Evolutionary conservation across 1,139 yeast genomes (phyloP), one percentile per base, ranked within the genome.

Genomic region (Blastobotrys apis): DNA sequence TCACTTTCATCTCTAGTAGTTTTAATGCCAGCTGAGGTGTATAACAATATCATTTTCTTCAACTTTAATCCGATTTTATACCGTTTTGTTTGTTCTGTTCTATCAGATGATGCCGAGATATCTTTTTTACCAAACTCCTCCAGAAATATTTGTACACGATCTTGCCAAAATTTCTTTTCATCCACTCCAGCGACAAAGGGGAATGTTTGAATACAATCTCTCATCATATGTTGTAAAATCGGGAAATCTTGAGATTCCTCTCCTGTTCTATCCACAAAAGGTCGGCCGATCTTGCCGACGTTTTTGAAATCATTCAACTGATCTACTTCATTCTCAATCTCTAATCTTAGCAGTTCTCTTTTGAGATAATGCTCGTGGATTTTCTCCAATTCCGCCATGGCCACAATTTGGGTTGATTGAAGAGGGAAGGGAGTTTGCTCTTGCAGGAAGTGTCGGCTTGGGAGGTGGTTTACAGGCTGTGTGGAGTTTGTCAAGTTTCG

Each of bases 311-410:
- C 77, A 44, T 78, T 74, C 41, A 88, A 66, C 27, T 64, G 62
- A 32, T 68, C 75, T 36, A 87, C 69, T 62, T 90, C 97, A 5
- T 72, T 62, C 21, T 73, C 71, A 31, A 88, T 65, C 56, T 84
- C 76, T 13, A 74, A 68, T 51, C 79, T 76, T 27, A 90, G 66
- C 30, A 90, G 70, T 63, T 84, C 88, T 56, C 94, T 78, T 65
- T 90, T 90, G 46, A 90, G 72, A 61, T 84, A 85, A 57, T 90
- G 97, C 63, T 86, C 94, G 59, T 85, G 83, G 0, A 75, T 69
- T 2, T 83, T 75, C n/a, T 71, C 63, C 40, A 77, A 37, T 17
- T 39, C 44, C 9, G 27, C 31, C 44, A 40, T 41, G n/a, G n/a
- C n/a, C n/a, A n/a, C n/a, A n/a, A n/a, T n/a, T n/a, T n/a, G n/a